A percentile compares a stretch with the other conserved stretches of the same genome.
Evolutionary conservation across 1,284 basidiomycete genomes (phyloP).

Genomic region (Apiotrichum siamense): DNA sequence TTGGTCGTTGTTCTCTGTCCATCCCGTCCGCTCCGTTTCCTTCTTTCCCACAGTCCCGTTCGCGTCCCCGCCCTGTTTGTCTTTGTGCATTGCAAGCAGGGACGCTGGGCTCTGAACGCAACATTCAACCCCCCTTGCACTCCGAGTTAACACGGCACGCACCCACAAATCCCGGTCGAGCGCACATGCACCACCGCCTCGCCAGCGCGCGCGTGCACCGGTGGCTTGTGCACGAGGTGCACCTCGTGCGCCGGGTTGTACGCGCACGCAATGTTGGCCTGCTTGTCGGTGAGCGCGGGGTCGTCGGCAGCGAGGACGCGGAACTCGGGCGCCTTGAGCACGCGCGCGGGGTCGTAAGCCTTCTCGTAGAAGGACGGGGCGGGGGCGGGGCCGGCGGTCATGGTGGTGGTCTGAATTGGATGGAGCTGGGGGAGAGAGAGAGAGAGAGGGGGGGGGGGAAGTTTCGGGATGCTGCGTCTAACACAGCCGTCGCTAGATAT

Average conservation of each 20-base stretch:
- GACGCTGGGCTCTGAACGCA: too few relatives aligned
- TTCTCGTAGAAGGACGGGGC: slow-evolving; percentile 25
- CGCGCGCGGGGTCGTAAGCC: slow-evolving; percentile 36
- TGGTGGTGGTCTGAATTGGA: too few relatives aligned
- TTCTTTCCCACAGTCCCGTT: not conserved
- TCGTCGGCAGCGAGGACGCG: slow-evolving; percentile 28
- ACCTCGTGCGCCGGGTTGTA: slow-evolving; percentile 48
- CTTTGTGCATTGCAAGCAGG: too few relatives aligned
- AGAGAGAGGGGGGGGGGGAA: not conserved
- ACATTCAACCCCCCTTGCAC: not conserved
- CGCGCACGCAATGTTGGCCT: slow-evolving; percentile 43
- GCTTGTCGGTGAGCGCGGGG: slow-evolving; percentile 17
- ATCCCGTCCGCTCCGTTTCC: not conserved
- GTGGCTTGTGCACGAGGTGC: slow-evolving; percentile 47
- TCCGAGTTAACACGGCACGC: slow-evolving; percentile 23
- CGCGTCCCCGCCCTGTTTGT: not conserved
- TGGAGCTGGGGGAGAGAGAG: not conserved
- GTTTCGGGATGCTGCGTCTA: not conserved
- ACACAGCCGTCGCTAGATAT: too few relatives aligned
- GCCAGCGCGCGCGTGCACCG: slow-evolving; percentile 37
- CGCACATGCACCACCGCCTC: slow-evolving; percentile 48
- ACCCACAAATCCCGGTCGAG: slow-evolving; percentile 51
- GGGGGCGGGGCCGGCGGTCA: slow-evolving; percentile 6
- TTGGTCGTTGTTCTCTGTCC: too few relatives aligned
- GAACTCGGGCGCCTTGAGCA: slow-evolving; percentile 42